A percentile compares a stretch with the other conserved stretches of the same genome.
phyloP scores from a whole-genome alignment of 768 basidiomycete genomes.

The Tylopilus felleus region DNA sequence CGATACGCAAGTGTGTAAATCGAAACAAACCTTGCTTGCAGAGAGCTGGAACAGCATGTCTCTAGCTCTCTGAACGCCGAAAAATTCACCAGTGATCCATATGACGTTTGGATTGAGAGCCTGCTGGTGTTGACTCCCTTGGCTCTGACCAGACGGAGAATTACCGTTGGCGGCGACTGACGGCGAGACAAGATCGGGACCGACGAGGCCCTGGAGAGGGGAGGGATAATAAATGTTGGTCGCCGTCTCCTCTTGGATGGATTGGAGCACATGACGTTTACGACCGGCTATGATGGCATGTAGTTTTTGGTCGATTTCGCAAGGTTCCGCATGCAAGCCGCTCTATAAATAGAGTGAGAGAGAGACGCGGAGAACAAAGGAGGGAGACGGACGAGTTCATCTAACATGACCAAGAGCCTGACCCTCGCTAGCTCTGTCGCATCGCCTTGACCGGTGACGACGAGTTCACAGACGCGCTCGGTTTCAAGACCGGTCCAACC shows the following conservation, averaged over 20 bases:
- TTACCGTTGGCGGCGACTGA: conserved; percentile 36
- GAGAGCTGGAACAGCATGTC: conserved; percentile 94
- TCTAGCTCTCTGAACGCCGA: conserved; percentile 89
- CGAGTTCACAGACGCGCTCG: conserved; percentile 89
- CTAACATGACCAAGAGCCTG: conserved; percentile 87
- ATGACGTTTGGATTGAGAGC: conserved; percentile 71
- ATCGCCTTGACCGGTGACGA: conserved; percentile 85
- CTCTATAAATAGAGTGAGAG: conserved; percentile 46
- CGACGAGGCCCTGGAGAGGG: conserved; percentile 80
- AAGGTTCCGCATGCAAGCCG: conserved; percentile 84
- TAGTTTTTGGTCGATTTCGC: conserved; percentile 93
- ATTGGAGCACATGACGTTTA: conserved; percentile 81
- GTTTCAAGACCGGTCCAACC: conserved; percentile 92
- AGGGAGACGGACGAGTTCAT: conserved; percentile 73
- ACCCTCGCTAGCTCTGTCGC: conserved; percentile 91
- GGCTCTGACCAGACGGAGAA: conserved; percentile 28
- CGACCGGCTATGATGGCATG: conserved; percentile 89
- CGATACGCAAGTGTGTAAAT: background rate
- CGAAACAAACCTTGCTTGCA: conserved; percentile 63
- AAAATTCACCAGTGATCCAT: conserved; percentile 98
- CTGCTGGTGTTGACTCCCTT: conserved; percentile 22
- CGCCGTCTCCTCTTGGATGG: conserved; percentile 94
- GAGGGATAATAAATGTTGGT: conserved; percentile 97
- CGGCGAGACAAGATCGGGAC: conserved; percentile 51
- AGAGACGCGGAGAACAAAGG: background rate